Base-by-base conservation (phyloP, 2,329 filamentous ascomycete species). In the Diaporthe batatas region DNA sequence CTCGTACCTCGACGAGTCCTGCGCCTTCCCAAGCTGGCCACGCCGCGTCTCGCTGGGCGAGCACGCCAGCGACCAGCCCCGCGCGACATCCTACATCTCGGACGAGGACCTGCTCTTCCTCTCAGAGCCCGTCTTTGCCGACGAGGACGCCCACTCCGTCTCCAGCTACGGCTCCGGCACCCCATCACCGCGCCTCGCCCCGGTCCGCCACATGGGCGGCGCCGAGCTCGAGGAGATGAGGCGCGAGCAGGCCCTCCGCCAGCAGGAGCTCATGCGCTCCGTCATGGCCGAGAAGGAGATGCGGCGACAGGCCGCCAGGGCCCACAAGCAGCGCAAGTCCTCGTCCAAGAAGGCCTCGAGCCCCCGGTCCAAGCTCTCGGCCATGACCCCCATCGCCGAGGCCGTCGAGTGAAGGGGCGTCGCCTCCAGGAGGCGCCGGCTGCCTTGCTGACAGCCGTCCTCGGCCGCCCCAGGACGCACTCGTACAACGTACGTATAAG, bases 11-110 rank as follows among this genome's bases (percentile, higher is more conserved):
- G 84, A 86, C 76, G 79, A 82, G 36, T 81, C 81, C 49, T 90
- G 88, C 81, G 89, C 88, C 34, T 90, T 86, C 76, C 89, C 89
- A 36, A 89, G 87, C 32, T 91, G 89, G 89, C 88, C 88, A 34
- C 85, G 88, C 72, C 84, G 88, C 54, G 83, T 85, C 21, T 88
- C 87, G 51, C 84, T 90, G 74, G 83, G 83, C 68, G 83, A 84
- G 75, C 81, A 81, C 70, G 80, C 83, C 76, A 78, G 79, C 70
- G 80, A 81, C 73, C 81, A 84, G 59, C 64, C 73, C 6, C 85
- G 86, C 73, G 85, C 88, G 23, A 86, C 87, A 3, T 88, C 88
- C 0, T 90, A 86, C 80, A 84, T 91, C 75, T 90, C 89, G 54
- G 90, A 92, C 83, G 90, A 91, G 81, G 90, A 91, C 77, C 86